Evolutionary conservation across 2,329 filamentous ascomycete species (phyloP), one percentile per base, ranked within the genome.

Genomic region (Orbilia javanica): DNA sequence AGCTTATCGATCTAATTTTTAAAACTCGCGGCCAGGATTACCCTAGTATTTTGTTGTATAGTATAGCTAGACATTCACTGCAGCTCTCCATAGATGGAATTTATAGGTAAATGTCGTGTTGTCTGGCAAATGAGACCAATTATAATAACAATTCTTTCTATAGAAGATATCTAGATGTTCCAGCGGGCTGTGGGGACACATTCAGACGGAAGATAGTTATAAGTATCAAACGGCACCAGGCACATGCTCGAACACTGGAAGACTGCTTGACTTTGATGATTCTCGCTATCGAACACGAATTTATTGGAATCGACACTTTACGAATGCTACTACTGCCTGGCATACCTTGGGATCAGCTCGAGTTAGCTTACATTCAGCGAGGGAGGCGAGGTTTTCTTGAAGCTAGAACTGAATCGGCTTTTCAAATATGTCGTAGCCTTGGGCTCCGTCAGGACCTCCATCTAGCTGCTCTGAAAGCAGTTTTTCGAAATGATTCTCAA

Each of bases 401-500:
- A 31, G 8, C 20, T 8, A 8, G 8, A 8, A 10, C 3, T 2
- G 8, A n/a, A 20, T 2, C 42, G 13, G 25, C 20, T n/a, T n/a
- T 44, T 31, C 2, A n/a, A 5, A 8, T 8, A 31, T 44, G 52
- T 10, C 15, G 63, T 5, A 25, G 44, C 0, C 8, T 64, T 2
- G 55, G 55, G 2, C 55, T 71, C 31, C 44, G 67, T 2, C 20
- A 6, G 20, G 34, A 55, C 15, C 13, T 71, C 2, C 22, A 42
- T 25, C 3, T 22, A 0, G 4, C 25, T 31, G 34, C 39, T 7
- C 29, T 71, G 10, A 31, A 55, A 22, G 18, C 46, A 2, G 25
- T 55, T 20, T 10, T 71, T 13, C 18, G 11, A 18, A 29, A 71
- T 18, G 55, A 71, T 22, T n/a, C 15, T 31, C 34, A 44, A 6